Conservation (phyloP, 768 basidiomycete genomes). For the Leccinellum luteum region DNA sequence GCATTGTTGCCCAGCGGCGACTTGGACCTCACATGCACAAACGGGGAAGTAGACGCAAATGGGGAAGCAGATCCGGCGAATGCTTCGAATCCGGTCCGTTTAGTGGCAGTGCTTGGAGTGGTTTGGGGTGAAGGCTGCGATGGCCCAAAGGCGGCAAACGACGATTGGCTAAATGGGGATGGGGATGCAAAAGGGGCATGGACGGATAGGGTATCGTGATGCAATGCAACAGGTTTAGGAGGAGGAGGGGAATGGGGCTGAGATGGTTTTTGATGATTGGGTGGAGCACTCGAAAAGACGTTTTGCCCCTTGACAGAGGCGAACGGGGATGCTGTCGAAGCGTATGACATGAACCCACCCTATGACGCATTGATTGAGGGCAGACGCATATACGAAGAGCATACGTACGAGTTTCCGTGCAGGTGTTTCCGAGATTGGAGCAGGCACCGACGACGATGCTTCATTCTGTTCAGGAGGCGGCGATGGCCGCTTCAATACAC, state of each 20-base stretch:
- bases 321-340: conserved; percentile 71
- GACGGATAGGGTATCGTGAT: conserved; percentile 22
- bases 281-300: conserved; percentile 32
- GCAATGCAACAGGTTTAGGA: conserved; percentile 15
- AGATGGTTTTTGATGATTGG: conserved; percentile 28
- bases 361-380: conserved; percentile 24
- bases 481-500: conserved; percentile 56
- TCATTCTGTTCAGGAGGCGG: conserved; percentile 60
- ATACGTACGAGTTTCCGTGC: conserved; percentile 48
- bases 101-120: conserved; percentile 38
- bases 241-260: conserved; percentile 23
- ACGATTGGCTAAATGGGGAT: conserved; percentile 20
- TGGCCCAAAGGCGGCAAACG: conserved; percentile 19
- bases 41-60: conserved; percentile 41
- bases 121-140: conserved; percentile 17
- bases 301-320: conserved; percentile 70
- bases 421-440: conserved; percentile 23
- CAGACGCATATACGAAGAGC: background rate
- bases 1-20: conserved; percentile 42
- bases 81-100: conserved; percentile 57
- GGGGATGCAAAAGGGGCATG: conserved; percentile 22
- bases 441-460: conserved; percentile 8
- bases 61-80: conserved; percentile 53
- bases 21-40: conserved; percentile 40
- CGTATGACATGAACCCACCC: conserved; percentile 81